A percentile compares a stretch with the other conserved stretches of the same genome.
Evolutionary conservation across 768 basidiomycete genomes (phyloP).

Genomic region (Cystobasidium ongulense): DNA sequence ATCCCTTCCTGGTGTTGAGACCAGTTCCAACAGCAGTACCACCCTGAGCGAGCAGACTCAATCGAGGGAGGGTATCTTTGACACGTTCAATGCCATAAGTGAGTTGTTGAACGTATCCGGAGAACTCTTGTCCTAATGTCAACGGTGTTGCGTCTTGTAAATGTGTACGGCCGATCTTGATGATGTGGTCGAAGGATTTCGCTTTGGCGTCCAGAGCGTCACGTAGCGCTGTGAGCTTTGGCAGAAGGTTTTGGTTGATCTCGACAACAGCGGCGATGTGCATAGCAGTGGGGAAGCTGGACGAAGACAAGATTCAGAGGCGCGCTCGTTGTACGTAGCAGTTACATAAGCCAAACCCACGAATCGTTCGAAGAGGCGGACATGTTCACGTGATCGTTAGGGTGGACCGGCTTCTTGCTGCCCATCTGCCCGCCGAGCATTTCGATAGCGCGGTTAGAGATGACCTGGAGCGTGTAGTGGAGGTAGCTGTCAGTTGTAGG

Average conservation of each 20-base stretch:
- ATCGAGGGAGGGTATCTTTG: slow-evolving; percentile 68
- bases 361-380: slow-evolving; percentile 98
- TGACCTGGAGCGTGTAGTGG: slow-evolving; percentile 56
- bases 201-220: slow-evolving; percentile 76
- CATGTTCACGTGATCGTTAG: slow-evolving; percentile 99
- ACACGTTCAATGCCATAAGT: slow-evolving; percentile 80
- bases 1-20: slow-evolving; percentile 90
- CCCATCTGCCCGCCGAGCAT: slow-evolving; percentile 89
- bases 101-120: slow-evolving; percentile 92
- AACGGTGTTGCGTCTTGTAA: slow-evolving; percentile 93
- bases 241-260: slow-evolving; percentile 66
- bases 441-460: slow-evolving; percentile 97
- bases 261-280: slow-evolving; percentile 92
- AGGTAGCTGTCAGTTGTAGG: not conserved
- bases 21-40: slow-evolving; percentile 98
- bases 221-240: slow-evolving; percentile 72
- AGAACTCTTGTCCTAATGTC: slow-evolving; percentile 97
- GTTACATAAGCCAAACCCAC: slow-evolving; percentile 51
- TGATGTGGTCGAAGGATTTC: slow-evolving; percentile 75
- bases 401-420: slow-evolving; percentile 93
- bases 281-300: slow-evolving; percentile 97
- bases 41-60: slow-evolving; percentile 87
- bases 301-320: not conserved
- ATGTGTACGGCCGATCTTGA: slow-evolving; percentile 98
- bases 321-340: not conserved